phyloP scores from a whole-genome alignment of 1,139 yeast species.

The Meyerozyma athensensis region DNA sequence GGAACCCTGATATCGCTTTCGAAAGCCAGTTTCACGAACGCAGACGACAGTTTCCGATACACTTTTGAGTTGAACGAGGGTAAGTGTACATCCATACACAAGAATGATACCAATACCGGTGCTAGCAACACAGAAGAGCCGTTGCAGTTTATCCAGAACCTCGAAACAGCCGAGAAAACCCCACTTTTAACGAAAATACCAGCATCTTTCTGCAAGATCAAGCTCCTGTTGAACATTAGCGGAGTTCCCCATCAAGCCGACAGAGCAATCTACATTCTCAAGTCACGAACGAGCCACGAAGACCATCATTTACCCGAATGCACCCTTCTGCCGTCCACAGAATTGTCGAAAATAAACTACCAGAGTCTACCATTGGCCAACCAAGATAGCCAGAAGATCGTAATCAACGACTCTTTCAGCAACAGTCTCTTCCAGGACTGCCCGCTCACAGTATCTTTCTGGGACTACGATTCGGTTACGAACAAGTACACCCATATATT shows the following conservation, averaged over 20 bases:
- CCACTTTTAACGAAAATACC: slow-evolving; percentile 29
- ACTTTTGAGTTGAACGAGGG: neutral
- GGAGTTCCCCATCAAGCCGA: slow-evolving; percentile 8
- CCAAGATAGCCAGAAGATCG: slow-evolving; percentile 19
- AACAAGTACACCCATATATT: slow-evolving; percentile 20
- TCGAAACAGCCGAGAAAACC: slow-evolving; percentile 4
- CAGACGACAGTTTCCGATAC: slow-evolving; percentile 1
- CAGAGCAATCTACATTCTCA: slow-evolving; percentile 26
- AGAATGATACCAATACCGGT: slow-evolving; percentile 13
- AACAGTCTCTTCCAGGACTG: slow-evolving; percentile 15
- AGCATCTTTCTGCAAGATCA: slow-evolving; percentile 19
- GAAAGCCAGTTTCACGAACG: neutral
- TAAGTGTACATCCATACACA: slow-evolving; percentile 14
- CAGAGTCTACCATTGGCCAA: slow-evolving; percentile 5
- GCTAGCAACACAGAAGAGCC: slow-evolving; percentile 15
- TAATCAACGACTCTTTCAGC: slow-evolving; percentile 29
- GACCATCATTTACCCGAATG: slow-evolving; percentile 9
- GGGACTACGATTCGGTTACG: slow-evolving; percentile 20
- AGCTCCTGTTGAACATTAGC: slow-evolving; percentile 24
- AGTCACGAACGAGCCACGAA: slow-evolving; percentile 14
- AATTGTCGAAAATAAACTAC: neutral
- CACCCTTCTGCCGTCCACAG: neutral
- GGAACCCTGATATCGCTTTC: neutral
- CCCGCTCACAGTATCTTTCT: slow-evolving; percentile 25
- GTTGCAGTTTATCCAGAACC: slow-evolving; percentile 19